Base-by-base conservation (phyloP, 768 basidiomycete genomes). In the Pulveroboletus sp. region DNA sequence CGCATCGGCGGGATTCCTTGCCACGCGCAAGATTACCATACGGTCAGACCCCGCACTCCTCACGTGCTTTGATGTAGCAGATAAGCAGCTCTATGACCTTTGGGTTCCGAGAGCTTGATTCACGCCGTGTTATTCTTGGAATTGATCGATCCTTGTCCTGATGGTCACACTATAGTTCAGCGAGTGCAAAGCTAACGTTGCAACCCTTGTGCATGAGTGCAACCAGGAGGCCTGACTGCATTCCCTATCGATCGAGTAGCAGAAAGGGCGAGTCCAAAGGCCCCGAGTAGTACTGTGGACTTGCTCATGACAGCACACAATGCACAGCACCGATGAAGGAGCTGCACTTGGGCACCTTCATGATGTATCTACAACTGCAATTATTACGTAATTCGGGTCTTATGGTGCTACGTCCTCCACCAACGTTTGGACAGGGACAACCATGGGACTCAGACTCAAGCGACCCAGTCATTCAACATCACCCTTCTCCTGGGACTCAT, bases 21-120 rank as follows among this genome's bases (percentile, higher is more conserved):
- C 66, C 63, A 24, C 62, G 43, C 71, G 65, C 63, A 75, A 68
- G 57, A 62, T 76, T 31, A 56, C 70, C 18, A 76, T 89, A 58
- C 82, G 84, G 37, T 71, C 80, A 21, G 87, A 90, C 64, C 78
- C 83, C 5, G 69, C 83, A 7, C 71, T 89, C 37, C 62, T 81
- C 48, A 86, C 86, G 31, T 85, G 80, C 55, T 92, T 92, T 58
- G 87, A 91, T 65, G 76, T 80, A 12, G 72, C 76, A 21, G 89
- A 92, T 68, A 82, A 76, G 69, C 84, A 89, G 57, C 72, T 92
- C 18, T 89, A 90, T 58, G 79, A 82, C 39, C 73, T 90, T 9
- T 91, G 89, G 89, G 84, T 74, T 27, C 83, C 85, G 5, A 66
- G 46, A 30, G 33, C 43, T 36, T 66, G 56, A 65, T 17, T 28